These are phyloP conservation scores for Sporothrix euskadiensis DNA, from an alignment of 2,329 filamentous ascomycete genomes.

Conservation along the genomic window DNA sequence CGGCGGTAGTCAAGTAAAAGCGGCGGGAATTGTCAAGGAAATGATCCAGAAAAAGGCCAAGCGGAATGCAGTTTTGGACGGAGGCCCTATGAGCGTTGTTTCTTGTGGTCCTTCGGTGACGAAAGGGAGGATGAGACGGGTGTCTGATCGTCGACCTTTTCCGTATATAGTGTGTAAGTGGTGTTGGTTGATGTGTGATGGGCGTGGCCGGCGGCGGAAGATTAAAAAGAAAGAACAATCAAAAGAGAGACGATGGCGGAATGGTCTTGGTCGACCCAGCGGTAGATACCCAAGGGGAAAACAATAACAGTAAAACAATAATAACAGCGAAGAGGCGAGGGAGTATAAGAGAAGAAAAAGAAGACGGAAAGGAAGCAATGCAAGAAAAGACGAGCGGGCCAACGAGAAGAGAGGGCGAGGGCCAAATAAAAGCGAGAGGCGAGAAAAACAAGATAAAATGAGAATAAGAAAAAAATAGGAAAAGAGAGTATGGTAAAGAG, in stretches of 20 bases:
- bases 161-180: slow-evolving; percentile 10
- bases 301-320: background rate
- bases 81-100: background rate
- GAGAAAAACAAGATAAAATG: background rate
- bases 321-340: background rate
- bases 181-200: background rate
- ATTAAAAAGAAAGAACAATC: background rate
- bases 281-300: slow-evolving; percentile 20
- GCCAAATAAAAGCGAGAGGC: background rate
- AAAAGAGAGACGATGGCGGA: background rate
- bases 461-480: background rate
- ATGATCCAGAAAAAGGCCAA: background rate
- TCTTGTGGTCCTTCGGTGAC: slow-evolving; percentile 1
- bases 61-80: background rate
- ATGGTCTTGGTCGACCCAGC: slow-evolving; percentile 25
- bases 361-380: background rate
- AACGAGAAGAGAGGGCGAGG: background rate
- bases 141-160: slow-evolving; percentile 9
- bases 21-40: background rate
- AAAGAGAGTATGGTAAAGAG: background rate
- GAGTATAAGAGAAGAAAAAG: slow-evolving; percentile 4
- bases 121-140: slow-evolving; percentile 7
- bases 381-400: background rate
- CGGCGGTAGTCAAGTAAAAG: background rate
- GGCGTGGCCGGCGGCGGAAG: background rate